Evolutionary conservation across 352 stramenopile species (phyloP).

Genomic region (Phytophthora pluvialis): DNA sequence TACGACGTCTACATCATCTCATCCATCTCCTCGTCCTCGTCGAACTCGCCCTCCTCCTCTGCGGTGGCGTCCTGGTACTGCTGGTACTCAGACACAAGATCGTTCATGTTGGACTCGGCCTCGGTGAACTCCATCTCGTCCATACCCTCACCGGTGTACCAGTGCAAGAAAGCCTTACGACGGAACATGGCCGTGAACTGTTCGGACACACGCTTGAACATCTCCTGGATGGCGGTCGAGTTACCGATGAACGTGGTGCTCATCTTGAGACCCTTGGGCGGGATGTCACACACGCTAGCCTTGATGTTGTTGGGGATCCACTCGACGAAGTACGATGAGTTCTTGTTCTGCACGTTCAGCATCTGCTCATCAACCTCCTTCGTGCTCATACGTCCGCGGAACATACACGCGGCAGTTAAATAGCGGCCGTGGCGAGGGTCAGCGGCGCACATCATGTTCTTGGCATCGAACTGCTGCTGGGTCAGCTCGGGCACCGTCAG

Average conservation of each 20-base stretch:
- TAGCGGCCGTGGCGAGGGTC: constrained; percentile 99
- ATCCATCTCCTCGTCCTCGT: constrained; percentile 95
- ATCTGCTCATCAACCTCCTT: constrained; percentile 99
- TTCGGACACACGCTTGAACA: constrained; percentile 99
- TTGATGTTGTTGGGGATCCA: constrained; percentile 99
- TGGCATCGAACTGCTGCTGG: constrained; percentile 98
- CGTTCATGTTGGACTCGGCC: constrained; percentile 99
- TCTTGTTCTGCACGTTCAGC: constrained; percentile 99
- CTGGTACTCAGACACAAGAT: constrained; percentile 99
- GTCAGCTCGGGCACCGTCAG: constrained; percentile 98
- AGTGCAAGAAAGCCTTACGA: constrained; percentile 99
- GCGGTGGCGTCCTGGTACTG: constrained; percentile 99
- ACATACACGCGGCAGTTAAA: constrained; percentile 99
- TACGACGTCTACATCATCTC: constrained; percentile 91
- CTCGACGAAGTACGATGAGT: constrained; percentile 99
- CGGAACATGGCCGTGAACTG: constrained; percentile 99
- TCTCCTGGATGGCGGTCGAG: constrained; percentile 99
- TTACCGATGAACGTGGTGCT: constrained; percentile 99
- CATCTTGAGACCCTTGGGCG: constrained; percentile 98
- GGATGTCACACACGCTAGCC: constrained; percentile 99
- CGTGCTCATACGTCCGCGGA: constrained; percentile 99
- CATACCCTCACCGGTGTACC: constrained; percentile 99
- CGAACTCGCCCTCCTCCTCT: constrained; percentile 98
- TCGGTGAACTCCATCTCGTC: constrained; percentile 99
- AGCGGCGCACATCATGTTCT: constrained; percentile 99